phyloP scores from a whole-genome alignment of 1,284 basidiomycete genomes.

The Cutaneotrichosporon cavernicola region DNA sequence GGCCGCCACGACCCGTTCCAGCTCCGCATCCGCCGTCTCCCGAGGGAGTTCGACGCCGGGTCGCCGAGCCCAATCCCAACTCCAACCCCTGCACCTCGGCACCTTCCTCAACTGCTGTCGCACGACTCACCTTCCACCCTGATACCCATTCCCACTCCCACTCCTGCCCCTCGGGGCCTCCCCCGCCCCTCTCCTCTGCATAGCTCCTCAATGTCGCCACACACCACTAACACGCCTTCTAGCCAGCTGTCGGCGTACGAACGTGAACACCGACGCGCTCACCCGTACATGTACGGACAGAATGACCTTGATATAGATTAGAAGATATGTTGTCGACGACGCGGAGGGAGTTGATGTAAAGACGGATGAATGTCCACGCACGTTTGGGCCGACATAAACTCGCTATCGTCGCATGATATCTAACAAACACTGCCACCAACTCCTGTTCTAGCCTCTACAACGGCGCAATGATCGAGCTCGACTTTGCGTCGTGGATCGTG shows the following conservation, averaged over 20 bases:
- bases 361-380: background rate
- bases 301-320: too few relatives aligned
- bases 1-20: background rate
- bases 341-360: background rate
- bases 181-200: background rate
- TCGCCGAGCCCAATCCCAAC: background rate
- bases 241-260: slow-evolving; percentile 9
- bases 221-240: background rate
- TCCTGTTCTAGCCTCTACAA: slow-evolving; percentile 28
- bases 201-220: background rate
- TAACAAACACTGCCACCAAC: background rate
- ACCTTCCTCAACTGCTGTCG: background rate
- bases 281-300: background rate
- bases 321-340: background rate
- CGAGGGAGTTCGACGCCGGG: background rate
- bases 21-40: background rate
- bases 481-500: slow-evolving; percentile 50
- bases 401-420: slow-evolving; percentile 10
- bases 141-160: background rate
- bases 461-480: slow-evolving; percentile 47
- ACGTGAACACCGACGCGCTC: background rate
- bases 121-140: background rate
- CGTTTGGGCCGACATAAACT: background rate
- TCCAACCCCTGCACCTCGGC: background rate
- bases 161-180: background rate